Evolutionary conservation across 169 alveolate genomes (phyloP).

Genomic region (Plasmodium ovale): DNA sequence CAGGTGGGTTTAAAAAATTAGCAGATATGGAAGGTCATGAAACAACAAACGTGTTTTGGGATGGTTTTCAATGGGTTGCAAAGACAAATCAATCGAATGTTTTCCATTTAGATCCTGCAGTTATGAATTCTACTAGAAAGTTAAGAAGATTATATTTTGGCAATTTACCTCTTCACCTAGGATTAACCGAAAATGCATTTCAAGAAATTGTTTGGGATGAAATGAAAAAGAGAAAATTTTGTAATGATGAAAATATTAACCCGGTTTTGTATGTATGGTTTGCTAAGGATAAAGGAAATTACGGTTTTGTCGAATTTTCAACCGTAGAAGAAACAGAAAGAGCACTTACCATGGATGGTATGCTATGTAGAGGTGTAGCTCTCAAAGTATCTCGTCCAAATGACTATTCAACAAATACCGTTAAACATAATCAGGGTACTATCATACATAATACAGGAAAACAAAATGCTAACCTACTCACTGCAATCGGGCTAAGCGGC

Average conservation of each 20-base stretch:
- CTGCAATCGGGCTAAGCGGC: background rate
- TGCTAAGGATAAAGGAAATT: constrained; percentile 94
- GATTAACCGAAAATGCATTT: constrained; percentile 91
- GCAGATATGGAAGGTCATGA: constrained; percentile 94
- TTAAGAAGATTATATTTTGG: constrained; percentile 92
- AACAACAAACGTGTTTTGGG: constrained; percentile 93
- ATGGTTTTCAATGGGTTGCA: constrained; percentile 96
- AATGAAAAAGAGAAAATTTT: constrained; percentile 89
- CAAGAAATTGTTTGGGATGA: constrained; percentile 92
- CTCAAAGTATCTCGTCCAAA: constrained; percentile 93
- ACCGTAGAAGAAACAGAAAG: constrained; percentile 94
- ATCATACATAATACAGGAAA: background rate
- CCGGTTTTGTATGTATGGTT: constrained; percentile 95
- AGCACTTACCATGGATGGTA: constrained; percentile 93
- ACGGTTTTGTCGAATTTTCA: constrained; percentile 93
- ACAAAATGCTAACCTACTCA: background rate
- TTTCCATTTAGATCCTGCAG: constrained; percentile 89
- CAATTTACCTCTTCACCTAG: constrained; percentile 90
- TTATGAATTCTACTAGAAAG: constrained; percentile 91
- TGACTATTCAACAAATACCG: constrained; percentile 87
- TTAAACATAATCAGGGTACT: constrained; percentile 49
- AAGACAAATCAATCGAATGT: constrained; percentile 86
- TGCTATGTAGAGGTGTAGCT: constrained; percentile 91
- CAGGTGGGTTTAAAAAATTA: constrained; percentile 93
- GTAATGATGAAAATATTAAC: constrained; percentile 90